Evolutionary conservation across 441 rosid genomes (phyloP), one percentile per base, ranked within the genome.

Genomic region (Erysimum cheiri): DNA sequence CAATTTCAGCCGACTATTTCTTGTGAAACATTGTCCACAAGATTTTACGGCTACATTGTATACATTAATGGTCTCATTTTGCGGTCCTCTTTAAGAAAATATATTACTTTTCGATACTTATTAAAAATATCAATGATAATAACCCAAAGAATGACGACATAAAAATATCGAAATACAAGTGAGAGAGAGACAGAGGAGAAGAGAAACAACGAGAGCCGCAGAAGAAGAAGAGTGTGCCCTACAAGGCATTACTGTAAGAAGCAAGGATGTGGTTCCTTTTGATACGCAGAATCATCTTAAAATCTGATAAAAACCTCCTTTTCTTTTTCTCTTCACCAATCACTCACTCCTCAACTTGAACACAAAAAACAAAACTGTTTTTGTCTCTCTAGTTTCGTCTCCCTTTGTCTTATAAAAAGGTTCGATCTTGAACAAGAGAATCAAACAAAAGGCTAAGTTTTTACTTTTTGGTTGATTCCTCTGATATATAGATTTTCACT

Each of bases 141-240:
- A 19, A 19, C n/a, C 1, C 24, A 22, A 22, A 22, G 24, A 22
- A 22, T 22, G 24, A 22, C 2, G 24, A 22, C 24, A 22, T 22
- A 22, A 22, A 22, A 22, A 26, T 4, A 17, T 31, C 6, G 13
- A 56, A 50, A 61, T 10, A 22, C 4, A 53, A 39, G 29, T 9
- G 69, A 62, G 9, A 33, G 22, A 33, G 22, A 32, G 75, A 62
- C 47, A 31, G 31, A 70, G 13, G n/a, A 52, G 61, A n/a, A 32
- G 46, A 56, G 71, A 65, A 57, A 12, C 52, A 73, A 73, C 0
- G 17, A 69, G 78, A 69, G 70, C 74, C 78, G 54, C 70, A 61
- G 65, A 74, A 68, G 22, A 47, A 57, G 44, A 17, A 60, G 46
- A 60, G 69, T 54, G 58, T 52, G 0, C 31, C 32, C 36, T 44